Conservation (phyloP, 2,329 filamentous ascomycete genomes). For the Chaetomiaceae sp. region DNA sequence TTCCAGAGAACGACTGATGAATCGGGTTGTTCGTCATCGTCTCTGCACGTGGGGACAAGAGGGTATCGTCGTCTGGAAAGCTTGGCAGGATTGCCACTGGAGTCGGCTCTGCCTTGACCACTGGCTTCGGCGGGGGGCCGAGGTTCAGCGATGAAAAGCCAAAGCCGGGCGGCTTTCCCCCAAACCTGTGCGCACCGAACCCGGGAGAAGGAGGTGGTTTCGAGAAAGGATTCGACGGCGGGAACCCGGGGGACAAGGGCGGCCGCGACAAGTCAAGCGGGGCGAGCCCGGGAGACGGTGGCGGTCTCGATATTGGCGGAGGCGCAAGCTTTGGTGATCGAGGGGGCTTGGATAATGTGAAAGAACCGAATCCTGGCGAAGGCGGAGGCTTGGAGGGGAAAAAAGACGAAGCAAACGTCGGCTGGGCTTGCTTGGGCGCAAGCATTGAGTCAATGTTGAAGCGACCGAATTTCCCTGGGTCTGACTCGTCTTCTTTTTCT, state of each 20-base stretch:
- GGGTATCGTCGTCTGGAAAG: conserved; percentile 46
- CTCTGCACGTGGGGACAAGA: conserved; percentile 68
- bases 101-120: conserved; percentile 14
- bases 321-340: conserved; percentile 35
- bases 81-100: conserved; percentile 35
- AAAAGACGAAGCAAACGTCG: conserved; percentile 23
- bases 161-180: conserved; percentile 27
- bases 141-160: conserved; percentile 28
- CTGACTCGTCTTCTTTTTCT: conserved; percentile 44
- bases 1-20: conserved; percentile 42
- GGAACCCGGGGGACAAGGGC: conserved; percentile 24
- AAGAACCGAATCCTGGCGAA: conserved; percentile 13
- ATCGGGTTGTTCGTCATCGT: conserved; percentile 69
- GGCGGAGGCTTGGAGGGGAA: conserved; percentile 24
- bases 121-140: conserved; percentile 15
- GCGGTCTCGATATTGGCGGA: conserved; percentile 5
- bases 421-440: conserved; percentile 34
- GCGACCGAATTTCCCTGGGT: conserved; percentile 37
- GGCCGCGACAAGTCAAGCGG: conserved; percentile 10
- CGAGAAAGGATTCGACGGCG: conserved; percentile 28
- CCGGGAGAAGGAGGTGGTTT: conserved; percentile 29
- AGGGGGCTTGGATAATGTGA: conserved; percentile 32
- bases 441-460: conserved; percentile 40
- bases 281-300: conserved; percentile 20
- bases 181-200: conserved; percentile 36